Evolutionary conservation across 495 filamentous ascomycete species (phyloP).

Genomic region (Aspergillus sclerotioniger): DNA sequence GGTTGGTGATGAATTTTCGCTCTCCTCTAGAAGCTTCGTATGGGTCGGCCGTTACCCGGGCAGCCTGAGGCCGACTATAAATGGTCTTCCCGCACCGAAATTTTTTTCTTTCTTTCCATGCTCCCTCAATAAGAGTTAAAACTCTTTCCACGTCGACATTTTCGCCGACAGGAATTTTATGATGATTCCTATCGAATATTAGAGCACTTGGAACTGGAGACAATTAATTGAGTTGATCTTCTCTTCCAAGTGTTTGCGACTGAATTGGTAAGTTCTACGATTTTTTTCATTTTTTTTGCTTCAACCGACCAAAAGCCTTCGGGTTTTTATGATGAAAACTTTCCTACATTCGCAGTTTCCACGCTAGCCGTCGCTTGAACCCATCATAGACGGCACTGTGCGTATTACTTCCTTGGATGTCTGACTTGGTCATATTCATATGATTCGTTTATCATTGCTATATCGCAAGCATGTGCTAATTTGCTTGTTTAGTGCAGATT

Average conservation of each 20-base stretch:
- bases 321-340: slow-evolving; percentile 48
- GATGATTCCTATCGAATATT: slow-evolving; percentile 5
- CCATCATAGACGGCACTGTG: slow-evolving; percentile 45
- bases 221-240: not conserved
- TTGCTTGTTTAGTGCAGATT: slow-evolving; percentile 10
- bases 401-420: slow-evolving; percentile 55
- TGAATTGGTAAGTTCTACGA: slow-evolving; percentile 10
- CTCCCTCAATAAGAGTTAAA: slow-evolving; percentile 10
- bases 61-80: slow-evolving; percentile 41
- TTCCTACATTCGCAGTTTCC: slow-evolving; percentile 56
- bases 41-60: slow-evolving; percentile 31
- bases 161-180: slow-evolving; percentile 6
- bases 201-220: not conserved
- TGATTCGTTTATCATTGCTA: slow-evolving; percentile 4
- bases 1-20: slow-evolving; percentile 4
- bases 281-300: slow-evolving; percentile 12
- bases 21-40: slow-evolving; percentile 33
- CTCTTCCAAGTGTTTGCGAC: not conserved
- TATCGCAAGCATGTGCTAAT: slow-evolving; percentile 10
- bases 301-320: slow-evolving; percentile 22
- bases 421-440: slow-evolving; percentile 31
- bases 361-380: slow-evolving; percentile 53
- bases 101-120: slow-evolving; percentile 29
- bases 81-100: slow-evolving; percentile 26
- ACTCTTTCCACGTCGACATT: slow-evolving; percentile 1